A percentile compares a stretch with the other conserved stretches of the same genome.
Evolutionary conservation across 1,139 yeast genomes (phyloP).

Genomic region (Williopsis jadinii): DNA sequence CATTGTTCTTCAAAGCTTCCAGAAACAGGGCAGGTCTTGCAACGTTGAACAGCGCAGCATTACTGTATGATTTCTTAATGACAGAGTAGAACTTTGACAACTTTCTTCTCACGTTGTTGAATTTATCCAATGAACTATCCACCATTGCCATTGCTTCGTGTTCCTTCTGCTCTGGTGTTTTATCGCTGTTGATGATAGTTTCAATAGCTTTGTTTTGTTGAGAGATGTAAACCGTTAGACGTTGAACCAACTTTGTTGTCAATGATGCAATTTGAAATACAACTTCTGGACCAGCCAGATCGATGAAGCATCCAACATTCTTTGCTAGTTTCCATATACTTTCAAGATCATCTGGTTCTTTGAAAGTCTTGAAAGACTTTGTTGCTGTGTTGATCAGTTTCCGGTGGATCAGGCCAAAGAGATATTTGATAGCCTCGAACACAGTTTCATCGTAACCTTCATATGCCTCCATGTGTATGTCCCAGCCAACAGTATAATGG

Average conservation of each 20-base stretch:
- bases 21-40: slow-evolving; percentile 51
- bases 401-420: slow-evolving; percentile 62
- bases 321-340: slow-evolving; percentile 72
- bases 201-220: slow-evolving; percentile 68
- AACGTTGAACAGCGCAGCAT: slow-evolving; percentile 63
- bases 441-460: slow-evolving; percentile 66
- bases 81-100: slow-evolving; percentile 70
- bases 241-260: slow-evolving; percentile 58
- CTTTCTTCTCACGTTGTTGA: slow-evolving; percentile 80
- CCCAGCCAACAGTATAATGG: slow-evolving; percentile 74
- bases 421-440: slow-evolving; percentile 67
- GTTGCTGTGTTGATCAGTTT: slow-evolving; percentile 76
- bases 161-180: slow-evolving; percentile 18
- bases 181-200: slow-evolving; percentile 28
- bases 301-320: slow-evolving; percentile 63
- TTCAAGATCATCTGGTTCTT: slow-evolving; percentile 86
- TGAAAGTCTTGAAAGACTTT: slow-evolving; percentile 71
- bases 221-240: slow-evolving; percentile 65
- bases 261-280: slow-evolving; percentile 69
- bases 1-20: slow-evolving; percentile 50
- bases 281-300: slow-evolving; percentile 79
- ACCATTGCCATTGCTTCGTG: slow-evolving; percentile 75
- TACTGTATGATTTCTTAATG: slow-evolving; percentile 66
- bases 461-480: slow-evolving; percentile 60
- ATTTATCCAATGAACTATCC: slow-evolving; percentile 73